phyloP scores from a whole-genome alignment of 2,329 filamentous ascomycete species.

The Talaromyces sp. region DNA sequence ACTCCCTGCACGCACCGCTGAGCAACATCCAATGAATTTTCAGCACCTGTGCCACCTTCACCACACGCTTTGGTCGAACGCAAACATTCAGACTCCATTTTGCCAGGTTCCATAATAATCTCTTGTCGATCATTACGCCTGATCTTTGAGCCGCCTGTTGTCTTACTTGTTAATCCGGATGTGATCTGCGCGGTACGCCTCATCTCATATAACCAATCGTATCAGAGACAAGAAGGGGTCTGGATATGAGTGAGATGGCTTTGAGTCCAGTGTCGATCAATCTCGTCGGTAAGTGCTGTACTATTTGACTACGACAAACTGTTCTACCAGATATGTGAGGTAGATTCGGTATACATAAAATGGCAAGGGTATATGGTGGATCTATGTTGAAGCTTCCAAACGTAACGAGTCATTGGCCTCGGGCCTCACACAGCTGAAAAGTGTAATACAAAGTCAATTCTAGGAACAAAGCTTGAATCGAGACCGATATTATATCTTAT shows the following conservation, averaged over 20 bases:
- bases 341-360: background rate
- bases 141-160: constrained; percentile 1
- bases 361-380: background rate
- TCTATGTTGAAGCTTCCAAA: background rate
- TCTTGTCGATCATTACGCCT: background rate
- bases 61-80: background rate
- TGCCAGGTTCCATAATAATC: background rate
- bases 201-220: background rate
- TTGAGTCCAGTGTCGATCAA: background rate
- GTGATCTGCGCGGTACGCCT: background rate
- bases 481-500: background rate
- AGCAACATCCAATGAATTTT: background rate
- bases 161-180: background rate
- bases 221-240: background rate
- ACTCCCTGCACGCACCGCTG: background rate
- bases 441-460: background rate
- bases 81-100: background rate
- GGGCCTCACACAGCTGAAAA: background rate
- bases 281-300: background rate
- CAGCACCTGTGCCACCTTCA: background rate
- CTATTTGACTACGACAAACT: background rate
- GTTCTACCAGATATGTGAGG: background rate
- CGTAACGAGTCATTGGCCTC: background rate
- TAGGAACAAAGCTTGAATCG: background rate
- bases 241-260: background rate